These are phyloP conservation scores for Neurospora sp. DNA, from an alignment of 2,329 filamentous ascomycete species.

Conservation along the genomic window DNA sequence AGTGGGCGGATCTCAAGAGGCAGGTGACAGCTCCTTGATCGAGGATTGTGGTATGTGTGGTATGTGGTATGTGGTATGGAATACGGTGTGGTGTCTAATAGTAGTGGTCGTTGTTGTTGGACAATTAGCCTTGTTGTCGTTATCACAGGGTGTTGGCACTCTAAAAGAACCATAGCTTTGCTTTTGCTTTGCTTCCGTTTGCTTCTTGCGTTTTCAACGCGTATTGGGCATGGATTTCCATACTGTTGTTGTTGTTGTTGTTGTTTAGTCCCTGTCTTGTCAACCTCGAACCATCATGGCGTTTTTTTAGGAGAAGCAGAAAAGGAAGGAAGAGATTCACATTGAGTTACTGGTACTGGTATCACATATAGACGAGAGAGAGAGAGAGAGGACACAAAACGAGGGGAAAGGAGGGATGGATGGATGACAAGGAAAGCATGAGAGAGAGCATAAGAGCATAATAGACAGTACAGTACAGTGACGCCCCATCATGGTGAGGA, in stretches of 20 bases:
- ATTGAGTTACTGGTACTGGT: not conserved
- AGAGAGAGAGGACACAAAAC: not conserved
- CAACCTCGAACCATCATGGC: not conserved
- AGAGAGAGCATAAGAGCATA: not conserved
- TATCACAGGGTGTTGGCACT: not conserved
- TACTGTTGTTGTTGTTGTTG: not conserved
- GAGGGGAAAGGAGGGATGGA: no score
- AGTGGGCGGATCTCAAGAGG: conserved; percentile 64
- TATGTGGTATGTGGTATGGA: not conserved
- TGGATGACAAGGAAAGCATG: not conserved
- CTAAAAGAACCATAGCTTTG: not conserved
- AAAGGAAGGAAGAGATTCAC: not conserved
- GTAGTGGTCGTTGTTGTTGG: not conserved
- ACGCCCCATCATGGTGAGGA: no score
- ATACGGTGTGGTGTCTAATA: not conserved
- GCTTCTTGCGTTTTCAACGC: not conserved
- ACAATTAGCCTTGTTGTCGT: not conserved
- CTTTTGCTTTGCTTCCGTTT: no score
- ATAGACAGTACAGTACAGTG: not conserved
- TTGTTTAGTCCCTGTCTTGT: not conserved
- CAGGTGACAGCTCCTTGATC: conserved; percentile 22
- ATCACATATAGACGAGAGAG: not conserved
- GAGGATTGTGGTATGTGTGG: not conserved
- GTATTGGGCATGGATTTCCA: not conserved
- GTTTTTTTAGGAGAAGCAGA: not conserved